Conservation (phyloP, 2,329 filamentous ascomycete species). For the Cladosporium austrohemisphaericum region DNA sequence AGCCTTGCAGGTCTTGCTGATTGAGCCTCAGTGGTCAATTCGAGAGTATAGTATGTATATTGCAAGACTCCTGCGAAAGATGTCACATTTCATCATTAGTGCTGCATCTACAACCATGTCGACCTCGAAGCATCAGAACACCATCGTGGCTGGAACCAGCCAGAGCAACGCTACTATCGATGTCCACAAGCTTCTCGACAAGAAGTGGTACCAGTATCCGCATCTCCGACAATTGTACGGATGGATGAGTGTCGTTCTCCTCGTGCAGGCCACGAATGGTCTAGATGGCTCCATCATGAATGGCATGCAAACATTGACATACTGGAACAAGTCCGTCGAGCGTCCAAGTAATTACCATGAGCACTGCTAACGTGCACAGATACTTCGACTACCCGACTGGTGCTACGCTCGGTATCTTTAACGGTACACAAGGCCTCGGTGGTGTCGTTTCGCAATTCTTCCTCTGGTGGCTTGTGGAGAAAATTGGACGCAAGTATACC, state of each 20-base stretch:
- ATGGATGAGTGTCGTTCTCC: slow-evolving; percentile 22
- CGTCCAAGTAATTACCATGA: background rate
- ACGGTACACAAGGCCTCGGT: slow-evolving; percentile 46
- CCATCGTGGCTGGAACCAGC: slow-evolving; percentile 15
- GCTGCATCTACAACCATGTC: background rate
- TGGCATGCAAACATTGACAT: slow-evolving; percentile 41
- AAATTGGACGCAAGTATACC: slow-evolving; percentile 42
- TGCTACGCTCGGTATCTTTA: slow-evolving; percentile 39
- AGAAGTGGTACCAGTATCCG: slow-evolving; percentile 23
- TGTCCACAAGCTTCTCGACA: slow-evolving; percentile 18
- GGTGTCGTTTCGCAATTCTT: slow-evolving; percentile 43
- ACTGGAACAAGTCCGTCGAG: slow-evolving; percentile 33
- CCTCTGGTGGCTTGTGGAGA: slow-evolving; percentile 45
- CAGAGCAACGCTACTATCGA: slow-evolving; percentile 16
- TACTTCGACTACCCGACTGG: slow-evolving; percentile 29
- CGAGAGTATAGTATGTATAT: background rate
- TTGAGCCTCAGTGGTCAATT: background rate
- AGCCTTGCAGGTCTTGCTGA: too few relatives aligned
- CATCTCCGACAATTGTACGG: slow-evolving; percentile 24
- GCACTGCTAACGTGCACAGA: slow-evolving; percentile 16
- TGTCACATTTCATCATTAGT: too few relatives aligned
- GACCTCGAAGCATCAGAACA: slow-evolving; percentile 11
- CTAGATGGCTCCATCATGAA: slow-evolving; percentile 50
- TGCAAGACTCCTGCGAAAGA: too few relatives aligned
- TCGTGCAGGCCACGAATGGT: slow-evolving; percentile 38